phyloP scores from a whole-genome alignment of 352 stramenopile genomes.

The Globisporangium paroecandrum region DNA sequence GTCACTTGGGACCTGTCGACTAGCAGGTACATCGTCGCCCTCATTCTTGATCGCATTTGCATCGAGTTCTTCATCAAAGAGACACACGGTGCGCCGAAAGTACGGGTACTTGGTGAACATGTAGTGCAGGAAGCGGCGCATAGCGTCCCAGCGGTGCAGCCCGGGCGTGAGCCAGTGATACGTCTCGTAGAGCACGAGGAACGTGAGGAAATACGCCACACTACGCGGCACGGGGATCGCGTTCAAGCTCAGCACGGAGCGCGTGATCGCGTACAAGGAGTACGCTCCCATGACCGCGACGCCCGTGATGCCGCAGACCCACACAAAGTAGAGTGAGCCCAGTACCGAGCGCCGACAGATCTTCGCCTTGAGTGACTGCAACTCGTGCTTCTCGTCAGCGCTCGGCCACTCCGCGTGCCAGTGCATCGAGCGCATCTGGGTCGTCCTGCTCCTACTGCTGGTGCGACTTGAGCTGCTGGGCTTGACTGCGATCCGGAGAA shows the following conservation, averaged over 20 bases:
- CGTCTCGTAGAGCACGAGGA: slow-evolving; percentile 36
- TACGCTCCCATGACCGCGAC: slow-evolving; percentile 19
- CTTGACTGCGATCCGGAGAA: not conserved
- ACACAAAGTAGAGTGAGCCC: slow-evolving; percentile 28
- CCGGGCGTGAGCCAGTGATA: slow-evolving; percentile 30
- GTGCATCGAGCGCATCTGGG: slow-evolving; percentile 2
- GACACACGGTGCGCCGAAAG: slow-evolving; percentile 24
- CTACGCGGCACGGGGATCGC: slow-evolving; percentile 13
- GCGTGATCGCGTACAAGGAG: slow-evolving; percentile 20
- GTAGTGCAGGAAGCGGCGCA: slow-evolving; percentile 19
- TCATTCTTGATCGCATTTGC: not conserved
- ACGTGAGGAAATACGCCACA: slow-evolving; percentile 32
- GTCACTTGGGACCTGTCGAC: not conserved
- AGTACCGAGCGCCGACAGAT: slow-evolving; percentile 29
- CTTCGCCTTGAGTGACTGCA: slow-evolving; percentile 28
- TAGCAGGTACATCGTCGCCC: not conserved
- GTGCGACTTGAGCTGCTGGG: not conserved
- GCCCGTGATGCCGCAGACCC: slow-evolving; percentile 22
- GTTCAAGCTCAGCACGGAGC: slow-evolving; percentile 19
- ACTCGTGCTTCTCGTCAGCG: slow-evolving; percentile 26
- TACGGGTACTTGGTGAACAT: slow-evolving; percentile 32
- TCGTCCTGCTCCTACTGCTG: not conserved
- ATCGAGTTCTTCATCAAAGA: slow-evolving; percentile 21
- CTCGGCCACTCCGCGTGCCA: slow-evolving; percentile 15
- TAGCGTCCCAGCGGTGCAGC: slow-evolving; percentile 27